Evolutionary conservation across 2,329 filamentous ascomycete genomes (phyloP), one percentile per base, ranked within the genome.

Genomic region (Seiridium unicorne): DNA sequence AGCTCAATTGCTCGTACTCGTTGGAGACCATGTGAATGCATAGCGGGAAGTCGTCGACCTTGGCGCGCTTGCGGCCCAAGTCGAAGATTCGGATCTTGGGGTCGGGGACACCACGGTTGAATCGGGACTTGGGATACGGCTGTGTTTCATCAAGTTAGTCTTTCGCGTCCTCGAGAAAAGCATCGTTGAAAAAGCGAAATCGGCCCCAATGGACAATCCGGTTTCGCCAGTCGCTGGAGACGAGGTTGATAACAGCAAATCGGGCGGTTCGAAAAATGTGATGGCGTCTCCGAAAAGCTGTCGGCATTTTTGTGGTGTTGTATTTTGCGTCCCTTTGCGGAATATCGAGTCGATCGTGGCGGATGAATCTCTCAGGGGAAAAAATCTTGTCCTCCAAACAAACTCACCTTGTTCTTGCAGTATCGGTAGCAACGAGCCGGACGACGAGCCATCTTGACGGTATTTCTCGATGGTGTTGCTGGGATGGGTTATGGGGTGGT

Each of bases 1-100:
- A 98, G 80, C 92, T 96, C 86, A 99, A 86, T 89, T 99, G 95
- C 86, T 99, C 95, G 86, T 97, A 97, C 87, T 99, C 95, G 89
- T 99, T 98, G 86, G 94, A 98, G 77, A 98, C 94, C 79, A 99
- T 87, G 89, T 99, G 95, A 76, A 98, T 90, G 87, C 95, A 97
- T 77, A 94, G 91, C 78, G 95, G 95, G 90, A 99, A 99, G 82
- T 99, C 95, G 82, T 99, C 95, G 82, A 98, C 95, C 81, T 89
- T 93, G 75, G 95, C 95, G 81, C 91, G 91, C 93, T 99, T 99
- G 83, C 93, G 92, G 82, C 93, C 93, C 73, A 97, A 90, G 85
- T 97, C 93, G 87, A 97, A 99, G 87, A 99, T 99, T 78, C 93
- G 91, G 79, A 97, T 89, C 85, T 89, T 89, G 72, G 86, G 84